Evolutionary conservation across 495 filamentous ascomycete genomes (phyloP).

Genomic region (Annulohypoxylon bovei): DNA sequence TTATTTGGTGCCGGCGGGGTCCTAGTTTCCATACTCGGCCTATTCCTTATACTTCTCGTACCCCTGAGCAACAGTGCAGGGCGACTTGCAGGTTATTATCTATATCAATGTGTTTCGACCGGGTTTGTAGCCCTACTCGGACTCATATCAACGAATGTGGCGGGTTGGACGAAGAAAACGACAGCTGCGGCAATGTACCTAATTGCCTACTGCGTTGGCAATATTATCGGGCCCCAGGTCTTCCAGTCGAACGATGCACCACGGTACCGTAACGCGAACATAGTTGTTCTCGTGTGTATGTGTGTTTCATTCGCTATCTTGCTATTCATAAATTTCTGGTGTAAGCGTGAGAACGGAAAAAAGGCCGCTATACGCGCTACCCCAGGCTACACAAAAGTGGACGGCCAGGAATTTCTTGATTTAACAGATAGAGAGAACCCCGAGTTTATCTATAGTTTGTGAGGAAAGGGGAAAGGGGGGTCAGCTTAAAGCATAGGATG

Average conservation of each 20-base stretch:
- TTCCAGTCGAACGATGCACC: slow-evolving; percentile 57
- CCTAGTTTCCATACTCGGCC: slow-evolving; percentile 60
- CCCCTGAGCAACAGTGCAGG: slow-evolving; percentile 68
- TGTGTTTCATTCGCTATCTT: slow-evolving; percentile 65
- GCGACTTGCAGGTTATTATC: slow-evolving; percentile 70
- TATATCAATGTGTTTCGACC: slow-evolving; percentile 68
- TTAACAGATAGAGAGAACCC: slow-evolving; percentile 76
- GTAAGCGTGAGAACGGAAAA: slow-evolving; percentile 66
- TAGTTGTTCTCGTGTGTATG: slow-evolving; percentile 74
- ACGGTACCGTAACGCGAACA: slow-evolving; percentile 72
- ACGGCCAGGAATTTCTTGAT: slow-evolving; percentile 73
- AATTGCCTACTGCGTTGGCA: slow-evolving; percentile 72
- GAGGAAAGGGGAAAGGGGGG: not conserved
- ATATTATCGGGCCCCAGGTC: slow-evolving; percentile 58
- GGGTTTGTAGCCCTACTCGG: slow-evolving; percentile 67
- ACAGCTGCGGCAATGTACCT: slow-evolving; percentile 76
- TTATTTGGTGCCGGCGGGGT: slow-evolving; percentile 54
- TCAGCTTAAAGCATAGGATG: not conserved
- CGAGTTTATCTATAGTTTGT: slow-evolving; percentile 73
- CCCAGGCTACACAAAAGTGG: slow-evolving; percentile 70
- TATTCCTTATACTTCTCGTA: slow-evolving; percentile 72
- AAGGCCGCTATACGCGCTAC: slow-evolving; percentile 64
- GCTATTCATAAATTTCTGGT: slow-evolving; percentile 71
- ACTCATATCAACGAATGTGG: slow-evolving; percentile 71
- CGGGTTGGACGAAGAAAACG: slow-evolving; percentile 80